These are phyloP conservation scores for Arthrobotrys sinensis DNA, from an alignment of 2,329 filamentous ascomycete genomes.

Conservation along the genomic window DNA sequence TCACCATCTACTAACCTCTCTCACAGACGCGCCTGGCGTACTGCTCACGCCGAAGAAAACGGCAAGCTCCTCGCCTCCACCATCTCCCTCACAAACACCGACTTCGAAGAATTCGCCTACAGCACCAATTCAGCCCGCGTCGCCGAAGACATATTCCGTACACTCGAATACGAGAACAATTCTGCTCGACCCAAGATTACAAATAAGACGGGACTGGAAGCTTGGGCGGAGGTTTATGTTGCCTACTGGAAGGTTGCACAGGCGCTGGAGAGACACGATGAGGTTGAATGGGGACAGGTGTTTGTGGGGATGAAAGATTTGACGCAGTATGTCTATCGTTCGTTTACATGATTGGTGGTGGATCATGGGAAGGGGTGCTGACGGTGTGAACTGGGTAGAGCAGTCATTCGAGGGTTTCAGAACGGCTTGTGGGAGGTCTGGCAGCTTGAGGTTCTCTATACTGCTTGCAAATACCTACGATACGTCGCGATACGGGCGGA, in stretches of 20 bases:
- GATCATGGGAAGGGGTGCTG: slow-evolving; percentile 8
- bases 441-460: slow-evolving; percentile 92
- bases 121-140: slow-evolving; percentile 67
- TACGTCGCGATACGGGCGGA: slow-evolving; percentile 93
- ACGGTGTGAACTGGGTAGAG: slow-evolving; percentile 68
- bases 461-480: slow-evolving; percentile 86
- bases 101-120: slow-evolving; percentile 64
- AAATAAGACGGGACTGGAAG: slow-evolving; percentile 66
- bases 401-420: slow-evolving; percentile 85
- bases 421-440: slow-evolving; percentile 84
- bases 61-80: slow-evolving; percentile 64
- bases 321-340: slow-evolving; percentile 67
- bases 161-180: slow-evolving; percentile 61
- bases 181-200: slow-evolving; percentile 59
- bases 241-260: slow-evolving; percentile 81
- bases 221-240: slow-evolving; percentile 89
- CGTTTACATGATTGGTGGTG: neutral
- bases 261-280: slow-evolving; percentile 67
- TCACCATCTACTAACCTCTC: neutral
- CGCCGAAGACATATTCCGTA: slow-evolving; percentile 64
- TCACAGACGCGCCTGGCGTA: slow-evolving; percentile 60
- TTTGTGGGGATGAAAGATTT: slow-evolving; percentile 93
- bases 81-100: slow-evolving; percentile 66
- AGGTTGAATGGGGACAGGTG: slow-evolving; percentile 81
- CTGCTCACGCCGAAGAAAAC: slow-evolving; percentile 62